These are phyloP conservation scores for Boechera divaricarpa DNA, from an alignment of 345 rosid species.

Conservation along the genomic window DNA sequence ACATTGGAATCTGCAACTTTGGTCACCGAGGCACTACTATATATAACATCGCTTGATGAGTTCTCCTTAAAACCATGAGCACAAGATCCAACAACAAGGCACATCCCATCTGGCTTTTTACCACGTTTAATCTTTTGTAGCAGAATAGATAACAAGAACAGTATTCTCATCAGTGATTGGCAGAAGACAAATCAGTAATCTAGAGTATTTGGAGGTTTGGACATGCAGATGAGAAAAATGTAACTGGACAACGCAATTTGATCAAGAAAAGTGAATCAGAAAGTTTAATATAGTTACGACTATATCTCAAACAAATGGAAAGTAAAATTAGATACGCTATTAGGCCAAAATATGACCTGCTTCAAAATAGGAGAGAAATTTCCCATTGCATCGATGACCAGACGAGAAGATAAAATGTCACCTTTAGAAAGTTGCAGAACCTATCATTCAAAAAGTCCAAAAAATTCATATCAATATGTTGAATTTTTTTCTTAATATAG, in stretches of 20 bases:
- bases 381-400: constrained; percentile 93
- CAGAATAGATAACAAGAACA: constrained; percentile 25
- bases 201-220: background rate
- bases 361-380: constrained; percentile 90
- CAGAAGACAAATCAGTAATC: background rate
- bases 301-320: background rate
- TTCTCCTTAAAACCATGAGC: constrained; percentile 83
- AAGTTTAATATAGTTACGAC: background rate
- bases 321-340: background rate
- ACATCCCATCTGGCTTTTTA: constrained; percentile 90
- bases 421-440: constrained; percentile 76
- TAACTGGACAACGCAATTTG: background rate
- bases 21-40: constrained; percentile 74
- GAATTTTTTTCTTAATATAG: no score
- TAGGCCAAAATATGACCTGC: constrained; percentile 60
- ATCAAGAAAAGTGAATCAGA: background rate
- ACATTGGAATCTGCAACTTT: constrained; percentile 70
- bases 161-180: constrained; percentile 12
- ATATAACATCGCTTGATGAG: constrained; percentile 82
- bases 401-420: constrained; percentile 63
- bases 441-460: constrained; percentile 38
- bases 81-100: constrained; percentile 98
- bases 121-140: constrained; percentile 72
- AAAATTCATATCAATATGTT: constrained; percentile 1
- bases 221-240: background rate